phyloP scores from a whole-genome alignment of 2,329 filamentous ascomycete species.

The Colletotrichum tanaceti region DNA sequence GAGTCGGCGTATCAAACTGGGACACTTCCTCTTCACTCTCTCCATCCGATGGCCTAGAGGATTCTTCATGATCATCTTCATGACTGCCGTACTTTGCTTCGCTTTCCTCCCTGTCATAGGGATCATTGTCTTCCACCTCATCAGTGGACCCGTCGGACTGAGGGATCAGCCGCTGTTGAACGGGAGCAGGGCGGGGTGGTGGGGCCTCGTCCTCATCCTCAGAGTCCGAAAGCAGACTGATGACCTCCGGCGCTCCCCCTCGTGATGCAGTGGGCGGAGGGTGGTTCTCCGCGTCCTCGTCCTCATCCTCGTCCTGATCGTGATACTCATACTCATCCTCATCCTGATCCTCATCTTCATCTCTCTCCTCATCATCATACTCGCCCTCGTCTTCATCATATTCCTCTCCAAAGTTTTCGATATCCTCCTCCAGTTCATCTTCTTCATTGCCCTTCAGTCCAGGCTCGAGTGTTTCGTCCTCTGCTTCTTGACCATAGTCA shows the following conservation, averaged over 20 bases:
- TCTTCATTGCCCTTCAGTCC: constrained; percentile 29
- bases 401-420: not conserved
- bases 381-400: constrained; percentile 37
- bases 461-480: constrained; percentile 29
- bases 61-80: not conserved
- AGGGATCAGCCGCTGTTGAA: constrained; percentile 1
- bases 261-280: constrained; percentile 10
- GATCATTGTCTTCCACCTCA: constrained; percentile 17
- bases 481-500: constrained; percentile 39
- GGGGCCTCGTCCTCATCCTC: constrained; percentile 36
- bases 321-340: constrained; percentile 37
- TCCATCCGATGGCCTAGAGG: not conserved
- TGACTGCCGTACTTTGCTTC: constrained; percentile 11
- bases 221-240: constrained; percentile 40
- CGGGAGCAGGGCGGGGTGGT: constrained; percentile 1
- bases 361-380: constrained; percentile 36
- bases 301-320: constrained; percentile 39
- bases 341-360: constrained; percentile 38
- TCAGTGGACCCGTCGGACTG: constrained; percentile 36
- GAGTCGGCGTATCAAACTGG: constrained; percentile 24
- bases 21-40: constrained; percentile 27
- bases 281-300: constrained; percentile 31
- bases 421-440: constrained; percentile 37
- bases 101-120: constrained; percentile 29
- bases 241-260: constrained; percentile 34